A percentile compares a stretch with the other conserved stretches of the same genome.
Evolutionary conservation across 2,329 filamentous ascomycete species (phyloP).

Genomic region (Scedosporium apiospermum): DNA sequence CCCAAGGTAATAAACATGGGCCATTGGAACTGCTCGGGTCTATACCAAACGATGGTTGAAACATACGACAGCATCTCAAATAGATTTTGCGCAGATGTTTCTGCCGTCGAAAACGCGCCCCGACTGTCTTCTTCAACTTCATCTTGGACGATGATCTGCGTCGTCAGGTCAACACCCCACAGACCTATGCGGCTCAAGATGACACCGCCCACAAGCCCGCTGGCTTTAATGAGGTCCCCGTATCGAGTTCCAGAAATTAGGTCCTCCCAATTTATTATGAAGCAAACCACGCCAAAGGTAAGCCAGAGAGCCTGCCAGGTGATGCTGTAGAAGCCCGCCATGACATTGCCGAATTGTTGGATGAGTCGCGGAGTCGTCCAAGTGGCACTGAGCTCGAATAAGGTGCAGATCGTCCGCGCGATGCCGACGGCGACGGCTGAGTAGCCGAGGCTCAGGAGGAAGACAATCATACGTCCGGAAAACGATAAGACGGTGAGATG

Average conservation of each 20-base stretch:
- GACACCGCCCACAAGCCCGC: background rate
- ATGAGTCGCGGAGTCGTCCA: slow-evolving; percentile 49
- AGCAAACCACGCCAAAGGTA: slow-evolving; percentile 25
- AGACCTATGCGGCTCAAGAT: slow-evolving; percentile 47
- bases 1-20: slow-evolving; percentile 24
- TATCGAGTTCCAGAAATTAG: slow-evolving; percentile 26
- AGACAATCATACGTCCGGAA: slow-evolving; percentile 55
- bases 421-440: slow-evolving; percentile 41
- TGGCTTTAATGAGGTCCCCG: slow-evolving; percentile 10
- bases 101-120: slow-evolving; percentile 58
- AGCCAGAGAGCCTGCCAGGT: slow-evolving; percentile 54
- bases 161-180: slow-evolving; percentile 52
- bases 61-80: slow-evolving; percentile 62
- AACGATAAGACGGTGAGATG: slow-evolving; percentile 54
- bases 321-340: slow-evolving; percentile 62
- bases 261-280: slow-evolving; percentile 16
- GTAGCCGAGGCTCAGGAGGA: slow-evolving; percentile 45
- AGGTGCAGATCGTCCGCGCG: slow-evolving; percentile 40
- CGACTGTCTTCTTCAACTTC: slow-evolving; percentile 43
- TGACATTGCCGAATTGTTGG: slow-evolving; percentile 42
- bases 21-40: slow-evolving; percentile 54
- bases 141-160: slow-evolving; percentile 52
- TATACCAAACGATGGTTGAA: slow-evolving; percentile 54
- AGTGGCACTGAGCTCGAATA: slow-evolving; percentile 51
- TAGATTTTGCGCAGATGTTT: slow-evolving; percentile 57